phyloP scores from a whole-genome alignment of 2,329 filamentous ascomycete species.

The Aspergillus ustus region DNA sequence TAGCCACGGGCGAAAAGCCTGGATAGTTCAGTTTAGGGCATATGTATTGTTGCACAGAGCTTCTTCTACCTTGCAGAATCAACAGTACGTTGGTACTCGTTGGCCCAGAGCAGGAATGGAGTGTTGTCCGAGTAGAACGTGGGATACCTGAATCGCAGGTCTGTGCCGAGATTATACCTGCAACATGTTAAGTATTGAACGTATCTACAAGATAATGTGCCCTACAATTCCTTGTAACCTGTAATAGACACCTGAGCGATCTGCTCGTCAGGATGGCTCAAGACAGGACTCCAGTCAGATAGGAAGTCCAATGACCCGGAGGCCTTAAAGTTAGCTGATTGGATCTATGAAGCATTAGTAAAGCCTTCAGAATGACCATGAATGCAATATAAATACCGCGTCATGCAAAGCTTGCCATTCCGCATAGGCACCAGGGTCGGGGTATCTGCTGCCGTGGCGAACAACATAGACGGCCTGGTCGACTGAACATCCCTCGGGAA shows the following conservation, averaged over 20 bases:
- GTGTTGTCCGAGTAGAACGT: constrained; percentile 55
- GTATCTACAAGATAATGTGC: too few relatives aligned
- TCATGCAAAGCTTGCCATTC: constrained; percentile 36
- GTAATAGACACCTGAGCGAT: constrained; percentile 65
- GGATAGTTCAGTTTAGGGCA: constrained; percentile 60
- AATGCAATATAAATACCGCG: constrained; percentile 23
- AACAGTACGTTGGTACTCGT: constrained; percentile 62
- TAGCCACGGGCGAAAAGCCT: constrained; percentile 65
- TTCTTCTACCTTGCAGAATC: constrained; percentile 26
- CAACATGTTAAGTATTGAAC: background rate
- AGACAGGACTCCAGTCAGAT: constrained; percentile 61
- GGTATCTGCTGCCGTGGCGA: constrained; percentile 21
- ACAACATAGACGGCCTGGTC: constrained; percentile 21
- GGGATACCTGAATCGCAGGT: constrained; percentile 33
- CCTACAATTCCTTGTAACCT: constrained; percentile 62
- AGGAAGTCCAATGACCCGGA: constrained; percentile 61
- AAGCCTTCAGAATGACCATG: background rate
- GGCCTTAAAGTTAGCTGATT: constrained; percentile 58
- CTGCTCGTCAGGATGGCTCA: constrained; percentile 60
- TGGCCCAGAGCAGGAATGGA: constrained; percentile 66
- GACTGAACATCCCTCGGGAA: constrained; percentile 16
- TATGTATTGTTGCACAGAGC: constrained; percentile 8
- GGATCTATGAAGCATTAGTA: constrained; percentile 48
- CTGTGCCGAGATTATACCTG: constrained; percentile 36
- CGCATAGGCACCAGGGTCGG: constrained; percentile 19